These are phyloP conservation scores for Glomus cerebriforme DNA, from an alignment of 192 early-diverging fungal genomes.

Conservation along the genomic window DNA sequence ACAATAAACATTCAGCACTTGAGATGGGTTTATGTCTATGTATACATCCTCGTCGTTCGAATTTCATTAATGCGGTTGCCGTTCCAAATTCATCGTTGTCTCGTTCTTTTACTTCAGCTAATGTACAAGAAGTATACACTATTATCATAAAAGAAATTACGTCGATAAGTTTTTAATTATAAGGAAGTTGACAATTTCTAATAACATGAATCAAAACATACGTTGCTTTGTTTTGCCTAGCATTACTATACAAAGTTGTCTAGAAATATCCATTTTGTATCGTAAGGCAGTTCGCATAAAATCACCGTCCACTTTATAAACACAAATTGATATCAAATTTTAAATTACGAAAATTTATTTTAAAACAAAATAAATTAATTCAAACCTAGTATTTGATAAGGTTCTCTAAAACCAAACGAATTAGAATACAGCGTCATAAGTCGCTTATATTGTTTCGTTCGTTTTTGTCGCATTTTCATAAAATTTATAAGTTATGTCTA, in stretches of 20 bases:
- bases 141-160: background rate
- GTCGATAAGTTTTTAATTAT: background rate
- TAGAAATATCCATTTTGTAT: constrained; percentile 64
- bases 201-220: constrained; percentile 41
- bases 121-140: constrained; percentile 73
- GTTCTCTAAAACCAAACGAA: constrained; percentile 85
- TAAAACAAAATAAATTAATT: constrained; percentile 3
- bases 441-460: constrained; percentile 77
- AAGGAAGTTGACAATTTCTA: background rate
- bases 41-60: constrained; percentile 81
- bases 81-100: constrained; percentile 62
- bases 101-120: constrained; percentile 63
- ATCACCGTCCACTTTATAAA: constrained; percentile 71
- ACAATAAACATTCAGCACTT: constrained; percentile 69
- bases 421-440: constrained; percentile 80
- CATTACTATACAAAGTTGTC: constrained; percentile 65
- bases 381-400: constrained; percentile 86
- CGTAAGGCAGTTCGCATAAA: constrained; percentile 72
- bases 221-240: constrained; percentile 67
- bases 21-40: constrained; percentile 65
- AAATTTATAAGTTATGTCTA: background rate
- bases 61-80: constrained; percentile 57
- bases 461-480: constrained; percentile 77
- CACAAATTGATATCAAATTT: constrained; percentile 53
- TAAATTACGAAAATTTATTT: constrained; percentile 74